A percentile compares a stretch with the other conserved stretches of the same genome.
Conservation (phyloP, 2,329 filamentous ascomycete species). For the Hypomyces perniciosus region DNA sequence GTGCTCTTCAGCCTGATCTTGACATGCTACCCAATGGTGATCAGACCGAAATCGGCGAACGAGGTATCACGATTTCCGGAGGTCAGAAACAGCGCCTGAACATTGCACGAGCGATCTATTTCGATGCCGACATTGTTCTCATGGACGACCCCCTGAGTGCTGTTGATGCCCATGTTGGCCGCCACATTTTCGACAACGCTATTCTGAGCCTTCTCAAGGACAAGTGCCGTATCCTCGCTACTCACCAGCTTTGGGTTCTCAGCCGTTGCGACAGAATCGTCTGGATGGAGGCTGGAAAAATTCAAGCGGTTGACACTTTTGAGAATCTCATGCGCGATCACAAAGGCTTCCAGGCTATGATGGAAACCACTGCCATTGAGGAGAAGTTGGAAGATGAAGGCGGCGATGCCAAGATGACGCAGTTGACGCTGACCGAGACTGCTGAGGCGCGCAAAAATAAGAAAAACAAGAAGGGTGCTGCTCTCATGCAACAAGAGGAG, state of each 20-base stretch:
- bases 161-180: slow-evolving; percentile 64
- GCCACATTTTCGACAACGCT: slow-evolving; percentile 85
- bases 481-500: slow-evolving; percentile 68
- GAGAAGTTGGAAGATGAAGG: slow-evolving; percentile 50
- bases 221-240: slow-evolving; percentile 87
- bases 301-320: slow-evolving; percentile 84
- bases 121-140: slow-evolving; percentile 60
- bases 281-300: slow-evolving; percentile 81
- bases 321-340: slow-evolving; percentile 78
- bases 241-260: slow-evolving; percentile 90
- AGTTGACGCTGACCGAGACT: slow-evolving; percentile 36
- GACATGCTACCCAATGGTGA: slow-evolving; percentile 92
- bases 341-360: slow-evolving; percentile 70
- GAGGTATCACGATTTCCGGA: slow-evolving; percentile 90
- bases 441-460: slow-evolving; percentile 42
- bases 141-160: slow-evolving; percentile 66
- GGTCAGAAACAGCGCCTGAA: slow-evolving; percentile 94
- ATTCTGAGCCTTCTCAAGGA: slow-evolving; percentile 83
- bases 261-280: slow-evolving; percentile 87
- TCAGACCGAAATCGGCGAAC: slow-evolving; percentile 86
- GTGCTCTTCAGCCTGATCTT: slow-evolving; percentile 76
- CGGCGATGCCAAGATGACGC: slow-evolving; percentile 34
- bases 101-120: slow-evolving; percentile 77
- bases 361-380: slow-evolving; percentile 77
- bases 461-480: slow-evolving; percentile 52